Conservation (phyloP, 805 yeast species). For the Saccharomycopsis javanensis region DNA sequence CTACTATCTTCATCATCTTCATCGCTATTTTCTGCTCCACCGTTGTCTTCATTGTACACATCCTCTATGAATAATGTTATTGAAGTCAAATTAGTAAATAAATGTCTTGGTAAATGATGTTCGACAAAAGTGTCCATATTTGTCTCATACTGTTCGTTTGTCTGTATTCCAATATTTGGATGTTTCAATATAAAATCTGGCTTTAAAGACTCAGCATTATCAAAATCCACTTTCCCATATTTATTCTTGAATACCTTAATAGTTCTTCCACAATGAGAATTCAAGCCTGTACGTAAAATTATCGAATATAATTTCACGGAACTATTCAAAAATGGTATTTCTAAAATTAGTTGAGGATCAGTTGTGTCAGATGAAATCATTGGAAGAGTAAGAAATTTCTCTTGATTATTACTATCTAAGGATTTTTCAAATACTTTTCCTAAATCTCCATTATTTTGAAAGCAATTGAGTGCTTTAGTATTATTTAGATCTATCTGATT, state of each 20-base stretch:
- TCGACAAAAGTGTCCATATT: conserved; percentile 58
- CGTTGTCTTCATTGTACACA: conserved; percentile 34
- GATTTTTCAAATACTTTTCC: conserved; percentile 23
- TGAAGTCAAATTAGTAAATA: conserved; percentile 59
- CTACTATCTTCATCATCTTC: conserved; percentile 49
- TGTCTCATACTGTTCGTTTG: conserved; percentile 27
- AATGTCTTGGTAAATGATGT: conserved; percentile 67
- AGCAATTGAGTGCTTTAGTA: conserved; percentile 54
- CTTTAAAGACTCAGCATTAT: conserved; percentile 38
- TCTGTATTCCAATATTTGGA: conserved; percentile 48
- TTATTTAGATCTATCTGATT: conserved; percentile 49
- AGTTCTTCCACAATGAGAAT: conserved; percentile 53
- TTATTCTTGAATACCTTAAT: conserved; percentile 68
- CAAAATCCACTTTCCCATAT: conserved; percentile 56
- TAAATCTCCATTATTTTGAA: conserved; percentile 40
- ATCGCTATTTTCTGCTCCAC: conserved; percentile 22
- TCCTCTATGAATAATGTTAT: conserved; percentile 60
- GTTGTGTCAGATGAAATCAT: conserved; percentile 50
- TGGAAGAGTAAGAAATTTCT: conserved; percentile 35
- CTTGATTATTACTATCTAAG: conserved; percentile 44
- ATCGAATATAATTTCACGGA: conserved; percentile 66
- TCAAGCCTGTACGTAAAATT: conserved; percentile 54
- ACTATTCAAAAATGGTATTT: conserved; percentile 66
- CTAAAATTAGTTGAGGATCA: conserved; percentile 69
- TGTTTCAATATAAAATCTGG: conserved; percentile 48